A percentile compares a stretch with the other conserved stretches of the same genome.
Evolutionary conservation across 2,329 filamentous ascomycete species (phyloP).

Genomic region (Trichoderma sp.): DNA sequence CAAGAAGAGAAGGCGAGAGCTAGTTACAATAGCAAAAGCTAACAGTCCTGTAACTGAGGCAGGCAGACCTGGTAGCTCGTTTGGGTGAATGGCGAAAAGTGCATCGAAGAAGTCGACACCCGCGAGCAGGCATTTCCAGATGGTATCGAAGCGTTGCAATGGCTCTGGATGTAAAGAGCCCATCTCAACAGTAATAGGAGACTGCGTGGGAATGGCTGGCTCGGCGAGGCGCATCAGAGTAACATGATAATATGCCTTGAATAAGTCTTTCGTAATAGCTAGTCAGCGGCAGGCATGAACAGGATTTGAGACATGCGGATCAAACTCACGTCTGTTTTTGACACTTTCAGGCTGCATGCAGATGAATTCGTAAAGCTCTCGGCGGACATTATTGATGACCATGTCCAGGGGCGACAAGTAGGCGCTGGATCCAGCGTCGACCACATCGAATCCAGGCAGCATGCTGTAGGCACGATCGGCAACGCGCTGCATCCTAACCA

Average conservation of each 20-base stretch:
- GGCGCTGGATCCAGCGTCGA: neutral
- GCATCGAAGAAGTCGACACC: conserved; percentile 37
- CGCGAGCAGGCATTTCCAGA: conserved; percentile 45
- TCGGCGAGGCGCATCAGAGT: conserved; percentile 45
- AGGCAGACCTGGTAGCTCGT: conserved; percentile 38
- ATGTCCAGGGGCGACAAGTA: conserved; percentile 40
- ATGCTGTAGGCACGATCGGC: conserved; percentile 38
- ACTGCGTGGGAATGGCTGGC: conserved; percentile 41
- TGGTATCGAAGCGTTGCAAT: conserved; percentile 40
- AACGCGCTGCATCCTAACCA: conserved; percentile 43
- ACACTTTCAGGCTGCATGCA: conserved; percentile 33
- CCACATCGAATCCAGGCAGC: conserved; percentile 33
- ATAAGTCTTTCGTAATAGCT: conserved; percentile 35
- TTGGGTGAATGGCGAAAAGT: conserved; percentile 35
- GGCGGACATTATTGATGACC: conserved; percentile 40
- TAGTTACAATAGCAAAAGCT: conserved; percentile 43
- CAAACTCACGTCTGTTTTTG: conserved; percentile 32
- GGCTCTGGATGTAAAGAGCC: conserved; percentile 29
- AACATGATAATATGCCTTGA: conserved; percentile 43
- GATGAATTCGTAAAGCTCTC: conserved; percentile 41
- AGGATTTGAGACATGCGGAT: accelerated
- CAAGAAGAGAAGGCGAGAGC: conserved; percentile 43
- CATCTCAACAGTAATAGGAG: conserved; percentile 28
- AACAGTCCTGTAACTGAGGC: conserved; percentile 38
- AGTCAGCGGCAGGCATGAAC: neutral